Base-by-base conservation (phyloP, 2,329 filamentous ascomycete genomes). In the Fusarium foetens region DNA sequence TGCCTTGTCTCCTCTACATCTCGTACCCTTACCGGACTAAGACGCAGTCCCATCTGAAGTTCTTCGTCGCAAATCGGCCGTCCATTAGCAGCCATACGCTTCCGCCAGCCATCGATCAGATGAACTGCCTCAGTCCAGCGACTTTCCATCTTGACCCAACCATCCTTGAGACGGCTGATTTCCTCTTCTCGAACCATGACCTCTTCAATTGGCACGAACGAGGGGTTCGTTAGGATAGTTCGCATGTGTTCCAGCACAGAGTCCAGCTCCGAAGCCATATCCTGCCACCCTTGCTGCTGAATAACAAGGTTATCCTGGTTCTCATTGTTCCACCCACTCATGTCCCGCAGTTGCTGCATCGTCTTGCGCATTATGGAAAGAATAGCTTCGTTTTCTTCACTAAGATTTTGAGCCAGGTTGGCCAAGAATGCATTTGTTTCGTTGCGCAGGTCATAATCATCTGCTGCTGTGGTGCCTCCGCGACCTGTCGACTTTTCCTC, bases 401-500 rank as follows among this genome's bases (percentile, higher is more conserved):
- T 96, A 64, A 98, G 84, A 42, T 90, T 90, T 79, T 93, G 92
- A 35, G 94, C 95, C 65, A 97, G 84, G 77, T 93, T 91, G 0
- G 95, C 96, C 63, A 99, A 84, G 78, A 98, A 98, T 54, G 94
- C 91, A 52, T 95, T 97, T 9, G 95, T 97, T 82, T 98, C 96
- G 79, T 92, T 90, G 76, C 91, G 91, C 68, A 98, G 83, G 75
- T 90, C 93, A 81, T 95, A 89, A 83, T 89, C 79, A 82, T 87
- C 77, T 6, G 80, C 77, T 3, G 77, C 76, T 11, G 71, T 68
- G 45, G 53, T 74, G 7, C 45, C 72, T 12, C 63, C 72, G 29
- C 64, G 74, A 39, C 63, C 73, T 42, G 79, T 76, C 75, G 84
- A 78, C 82, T 86, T 78, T 72, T 88, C 80, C 76, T 89, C 79